Evolutionary conservation across 805 yeast genomes (phyloP).

Genomic region (Scheffersomyces amazonensis): DNA sequence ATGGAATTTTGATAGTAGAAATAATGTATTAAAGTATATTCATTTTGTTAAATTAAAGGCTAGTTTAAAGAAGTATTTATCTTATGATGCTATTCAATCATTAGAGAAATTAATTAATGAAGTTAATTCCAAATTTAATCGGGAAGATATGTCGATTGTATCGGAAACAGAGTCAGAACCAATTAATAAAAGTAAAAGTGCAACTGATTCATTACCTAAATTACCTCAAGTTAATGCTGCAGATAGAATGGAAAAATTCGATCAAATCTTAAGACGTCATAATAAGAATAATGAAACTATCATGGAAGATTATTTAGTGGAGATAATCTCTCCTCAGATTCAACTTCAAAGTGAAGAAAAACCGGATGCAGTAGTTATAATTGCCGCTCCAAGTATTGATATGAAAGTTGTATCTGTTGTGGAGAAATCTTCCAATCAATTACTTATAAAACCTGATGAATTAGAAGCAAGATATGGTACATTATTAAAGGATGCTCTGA

Average conservation of each 20-base stretch:
- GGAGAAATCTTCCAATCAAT: conserved; percentile 35
- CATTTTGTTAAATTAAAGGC: conserved; percentile 32
- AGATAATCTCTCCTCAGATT: conserved; percentile 42
- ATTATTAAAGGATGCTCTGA: conserved; percentile 64
- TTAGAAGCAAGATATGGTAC: conserved; percentile 68
- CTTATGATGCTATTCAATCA: conserved; percentile 31
- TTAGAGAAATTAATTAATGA: conserved; percentile 30
- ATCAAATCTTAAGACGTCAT: conserved; percentile 23
- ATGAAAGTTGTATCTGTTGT: conserved; percentile 65
- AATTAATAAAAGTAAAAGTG: not conserved
- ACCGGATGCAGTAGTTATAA: conserved; percentile 56
- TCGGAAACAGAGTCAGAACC: not conserved
- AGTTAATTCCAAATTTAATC: conserved; percentile 3
- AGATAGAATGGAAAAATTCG: conserved; percentile 29
- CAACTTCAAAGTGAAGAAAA: conserved; percentile 38
- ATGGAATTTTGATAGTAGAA: conserved; percentile 39
- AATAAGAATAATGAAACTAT: conserved; percentile 19
- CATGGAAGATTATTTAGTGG: conserved; percentile 38
- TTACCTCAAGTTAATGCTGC: conserved; percentile 6
- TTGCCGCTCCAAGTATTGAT: conserved; percentile 74
- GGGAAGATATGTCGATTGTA: conserved; percentile 9
- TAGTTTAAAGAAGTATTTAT: conserved; percentile 25
- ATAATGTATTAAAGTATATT: conserved; percentile 30
- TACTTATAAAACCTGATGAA: conserved; percentile 34
- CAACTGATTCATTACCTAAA: not conserved